Base-by-base conservation (phyloP, 1,284 basidiomycete species). In the Stygiomarasmius scandens region DNA sequence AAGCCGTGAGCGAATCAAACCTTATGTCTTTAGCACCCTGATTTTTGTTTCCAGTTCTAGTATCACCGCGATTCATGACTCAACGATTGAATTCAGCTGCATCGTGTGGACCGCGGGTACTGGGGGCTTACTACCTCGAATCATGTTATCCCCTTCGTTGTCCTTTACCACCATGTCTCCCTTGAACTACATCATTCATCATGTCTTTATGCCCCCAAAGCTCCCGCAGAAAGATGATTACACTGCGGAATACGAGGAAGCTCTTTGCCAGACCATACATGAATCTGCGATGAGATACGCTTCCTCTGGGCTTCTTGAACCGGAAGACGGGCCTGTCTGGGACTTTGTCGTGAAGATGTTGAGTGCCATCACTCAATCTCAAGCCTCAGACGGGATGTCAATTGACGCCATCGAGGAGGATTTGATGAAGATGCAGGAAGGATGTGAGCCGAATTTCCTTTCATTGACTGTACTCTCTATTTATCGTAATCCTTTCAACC, bases 131-230 rank as follows among this genome's bases (percentile, higher is more conserved):
- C n/a, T n/a, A n/a, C n/a, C n/a, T n/a, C n/a, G n/a, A n/a, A n/a
- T n/a, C n/a, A n/a, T n/a, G n/a, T n/a, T n/a, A n/a, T n/a, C n/a
- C n/a, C n/a, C 29, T n/a, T 41, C 38, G 8, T 41, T 41, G 14
- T 16, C 4, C n/a, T 41, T 19, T 41, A 41, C 38, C 38, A n/a
- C 16, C 38, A 41, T 41, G 38, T 41, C 38, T 12, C 16, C 16
- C 8, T n/a, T 72, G 14, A 20, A 65, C 11, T 77, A 75, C 55
- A 61, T 75, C 24, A 54, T 78, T 49, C 69, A 75, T 56, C 72
- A 77, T 61, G 64, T 80, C 0, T 78, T 79, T 59, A 56, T 77
- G 12, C 78, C 77, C 1, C 73, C 73, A 0, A 65, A 72, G 38
- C 64, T 80, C 1, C 78, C 78, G 1, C 72, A 77, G 55, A 44